Base-by-base conservation (phyloP, 345 rosid species). In the Bretschneidera sinensis region DNA sequence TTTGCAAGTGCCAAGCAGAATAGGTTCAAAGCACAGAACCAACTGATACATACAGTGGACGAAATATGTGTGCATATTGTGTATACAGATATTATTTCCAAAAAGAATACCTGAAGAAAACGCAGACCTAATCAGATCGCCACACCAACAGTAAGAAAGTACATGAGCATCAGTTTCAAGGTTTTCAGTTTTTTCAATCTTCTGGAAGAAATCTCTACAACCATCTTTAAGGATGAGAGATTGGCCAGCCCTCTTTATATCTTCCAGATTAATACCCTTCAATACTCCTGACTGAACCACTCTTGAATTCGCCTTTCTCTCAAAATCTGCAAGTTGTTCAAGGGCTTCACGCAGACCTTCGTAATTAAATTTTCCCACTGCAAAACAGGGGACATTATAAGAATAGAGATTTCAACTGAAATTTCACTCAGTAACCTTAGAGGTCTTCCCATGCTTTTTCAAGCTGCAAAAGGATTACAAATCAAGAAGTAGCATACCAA, bases 61-160 rank as follows among this genome's bases (percentile, higher is more conserved):
- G 11, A 39, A 39, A 11, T 39, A 11, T 11, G 10, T 39, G 45
- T 11, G 45, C 4, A 13, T 39, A 11, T 39, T 9, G 1, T 3
- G 45, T 39, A 39, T 39, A 13, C 45, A 39, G 4, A 31, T 4
- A 31, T 4, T 4, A 39, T 9, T 39, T 13, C 10, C 1, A 1
- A 20, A 17, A 59, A 48, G 22, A 49, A 34, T 73, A 82, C 86
- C 83, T 74, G 84, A 74, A 59, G 76, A 62, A 49, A 79, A 77
- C 39, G 80, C 80, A 9, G 83, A 74, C 52, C 86, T 71, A 52
- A 82, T 79, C 54, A 82, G 83, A 62, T 82, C 86, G 21, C 73
- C 86, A 63, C 80, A 82, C 86, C 86, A 79, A 68, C 81, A 76
- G 54, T 79, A 82, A 1, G 86, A 79, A 34, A 82, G 80, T 34